These are phyloP conservation scores for Sporodiniella umbellata DNA, from an alignment of 371 early-diverging fungal genomes.

Conservation along the genomic window DNA sequence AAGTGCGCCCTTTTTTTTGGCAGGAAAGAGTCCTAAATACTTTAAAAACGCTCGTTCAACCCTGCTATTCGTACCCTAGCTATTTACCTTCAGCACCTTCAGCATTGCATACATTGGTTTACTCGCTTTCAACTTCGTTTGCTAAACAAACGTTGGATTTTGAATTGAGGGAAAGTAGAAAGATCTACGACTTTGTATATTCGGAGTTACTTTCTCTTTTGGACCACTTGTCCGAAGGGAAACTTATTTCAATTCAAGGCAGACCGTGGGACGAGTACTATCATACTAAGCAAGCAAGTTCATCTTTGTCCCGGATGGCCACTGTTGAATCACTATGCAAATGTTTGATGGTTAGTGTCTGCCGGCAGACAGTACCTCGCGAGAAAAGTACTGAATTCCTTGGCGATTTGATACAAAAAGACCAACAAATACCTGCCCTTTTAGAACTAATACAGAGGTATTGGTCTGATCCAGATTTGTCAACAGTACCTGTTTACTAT, in stretches of 20 bases:
- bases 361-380: constrained; percentile 1
- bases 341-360: constrained; percentile 19
- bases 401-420: not conserved
- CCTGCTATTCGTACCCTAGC: constrained; percentile 19
- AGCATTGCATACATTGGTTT: constrained; percentile 40
- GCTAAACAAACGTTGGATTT: constrained; percentile 1
- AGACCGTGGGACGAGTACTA: constrained; percentile 22
- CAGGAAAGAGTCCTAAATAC: constrained; percentile 35
- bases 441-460: constrained; percentile 31
- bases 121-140: constrained; percentile 38
- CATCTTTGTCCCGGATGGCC: constrained; percentile 21
- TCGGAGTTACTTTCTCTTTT: constrained; percentile 23
- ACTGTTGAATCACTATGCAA: constrained; percentile 35
- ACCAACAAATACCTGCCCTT: constrained; percentile 18
- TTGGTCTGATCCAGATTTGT: constrained; percentile 27
- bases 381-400: not conserved
- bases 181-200: constrained; percentile 2
- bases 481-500: constrained; percentile 18
- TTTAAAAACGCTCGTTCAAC: constrained; percentile 23
- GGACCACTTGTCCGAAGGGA: constrained; percentile 28
- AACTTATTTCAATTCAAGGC: constrained; percentile 24
- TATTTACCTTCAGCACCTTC: constrained; percentile 38
- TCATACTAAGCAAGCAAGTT: constrained; percentile 1
- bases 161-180: not conserved
- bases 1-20: not conserved